These are phyloP conservation scores for Neoscytalidium dimidiatum DNA, from an alignment of 2,329 filamentous ascomycete genomes.

Conservation along the genomic window DNA sequence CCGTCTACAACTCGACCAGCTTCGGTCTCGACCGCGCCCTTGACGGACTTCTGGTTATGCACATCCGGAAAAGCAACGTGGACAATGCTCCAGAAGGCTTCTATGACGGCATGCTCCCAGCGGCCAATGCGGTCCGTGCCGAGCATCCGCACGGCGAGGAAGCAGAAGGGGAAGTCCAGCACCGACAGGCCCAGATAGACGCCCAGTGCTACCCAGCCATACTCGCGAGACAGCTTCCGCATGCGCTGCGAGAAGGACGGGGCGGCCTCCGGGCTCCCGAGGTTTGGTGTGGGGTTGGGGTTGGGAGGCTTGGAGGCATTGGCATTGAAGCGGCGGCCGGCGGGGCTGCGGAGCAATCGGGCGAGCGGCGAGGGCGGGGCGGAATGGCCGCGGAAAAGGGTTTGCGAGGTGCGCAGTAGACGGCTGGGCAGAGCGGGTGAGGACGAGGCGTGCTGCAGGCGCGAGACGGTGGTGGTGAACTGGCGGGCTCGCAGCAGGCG, in stretches of 20 bases:
- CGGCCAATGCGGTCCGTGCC: slow-evolving; percentile 84
- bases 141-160: slow-evolving; percentile 77
- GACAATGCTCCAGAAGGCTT: slow-evolving; percentile 59
- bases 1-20: slow-evolving; percentile 36
- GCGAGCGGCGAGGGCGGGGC: slow-evolving; percentile 18
- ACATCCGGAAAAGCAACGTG: slow-evolving; percentile 59
- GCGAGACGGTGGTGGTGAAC: slow-evolving; percentile 21
- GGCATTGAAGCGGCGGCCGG: slow-evolving; percentile 37
- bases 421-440: slow-evolving; percentile 24
- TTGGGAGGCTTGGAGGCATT: slow-evolving; percentile 29
- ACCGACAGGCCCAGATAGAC: slow-evolving; percentile 83
- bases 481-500: slow-evolving; percentile 21
- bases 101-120: slow-evolving; percentile 69
- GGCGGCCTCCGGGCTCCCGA: slow-evolving; percentile 42
- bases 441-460: slow-evolving; percentile 26
- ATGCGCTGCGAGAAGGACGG: slow-evolving; percentile 68
- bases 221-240: slow-evolving; percentile 84
- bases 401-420: slow-evolving; percentile 27
- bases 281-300: slow-evolving; percentile 41
- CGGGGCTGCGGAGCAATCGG: slow-evolving; percentile 23
- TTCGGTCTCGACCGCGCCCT: slow-evolving; percentile 38
- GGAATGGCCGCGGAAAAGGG: slow-evolving; percentile 12
- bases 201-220: slow-evolving; percentile 91
- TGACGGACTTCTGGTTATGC: slow-evolving; percentile 53
- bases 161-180: slow-evolving; percentile 94